Evolutionary conservation across 2,329 filamentous ascomycete species (phyloP), one percentile per base, ranked within the genome.

Genomic region (Grosmannia serpens): DNA sequence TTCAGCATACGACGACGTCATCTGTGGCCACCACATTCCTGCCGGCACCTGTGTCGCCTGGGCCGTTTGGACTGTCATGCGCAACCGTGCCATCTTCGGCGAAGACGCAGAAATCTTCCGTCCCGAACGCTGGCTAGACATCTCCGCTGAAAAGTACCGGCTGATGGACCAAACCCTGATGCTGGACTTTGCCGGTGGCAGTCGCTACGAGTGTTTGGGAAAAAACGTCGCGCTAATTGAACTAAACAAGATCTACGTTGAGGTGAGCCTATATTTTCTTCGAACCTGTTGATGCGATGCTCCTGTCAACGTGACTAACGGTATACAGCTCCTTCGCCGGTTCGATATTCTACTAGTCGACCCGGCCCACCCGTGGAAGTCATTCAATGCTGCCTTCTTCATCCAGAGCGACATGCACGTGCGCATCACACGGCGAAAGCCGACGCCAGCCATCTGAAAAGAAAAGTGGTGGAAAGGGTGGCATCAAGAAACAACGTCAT

Each of bases 101-200:
- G 56, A 63, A 4, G 73, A 77, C 56, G 70, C 70, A 3, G 67
- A 70, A 24, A 55, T 71, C 0, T 80, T 74, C 63, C 67, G 72
- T 17, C 77, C 76, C 0, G 75, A 76, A 53, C 67, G 77, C 29
- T 79, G 76, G 75, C 60, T 78, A 7, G 67, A 73, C 53, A 67
- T 64, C 1, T 67, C 68, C 17, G 57, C 58, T 0, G 66, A 64
- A 9, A 62, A 64, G 24, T 50, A 53, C 57, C 27, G 44, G 10
- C 47, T 27, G 22, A 73, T 72, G 66, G 54, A 31, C 11, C 58
- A 41, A 27, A 60, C 60, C 11, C 61, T 70, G 52, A 72, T 72
- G 46, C 64, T 74, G 11, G 65, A 73, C 6, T 77, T 77, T 64
- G 71, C 72, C 9, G 65, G 67, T 24, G 74, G 75, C 4, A 63